Conservation (phyloP, 371 early-diverging fungal genomes). For the Thermomucor indicae-seudaticae region DNA sequence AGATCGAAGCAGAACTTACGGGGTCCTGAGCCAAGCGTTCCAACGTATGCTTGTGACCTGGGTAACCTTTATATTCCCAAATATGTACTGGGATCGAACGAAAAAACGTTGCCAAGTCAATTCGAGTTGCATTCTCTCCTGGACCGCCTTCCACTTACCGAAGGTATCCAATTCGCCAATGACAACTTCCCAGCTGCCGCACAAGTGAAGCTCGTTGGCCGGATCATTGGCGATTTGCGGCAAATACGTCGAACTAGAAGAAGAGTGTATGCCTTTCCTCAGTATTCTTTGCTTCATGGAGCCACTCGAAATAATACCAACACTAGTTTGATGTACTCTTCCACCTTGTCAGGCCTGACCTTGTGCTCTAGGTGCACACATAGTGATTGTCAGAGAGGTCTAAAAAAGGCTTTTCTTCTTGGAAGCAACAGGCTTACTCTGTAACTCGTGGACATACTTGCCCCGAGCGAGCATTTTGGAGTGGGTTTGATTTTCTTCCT, state of each 20-base stretch:
- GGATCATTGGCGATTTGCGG: constrained; percentile 73
- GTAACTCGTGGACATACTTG: constrained; percentile 86
- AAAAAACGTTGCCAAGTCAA: not conserved
- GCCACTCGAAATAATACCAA: constrained; percentile 23
- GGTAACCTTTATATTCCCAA: constrained; percentile 92
- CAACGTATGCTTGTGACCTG: constrained; percentile 65
- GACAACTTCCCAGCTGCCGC: constrained; percentile 84
- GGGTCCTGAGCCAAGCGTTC: constrained; percentile 51
- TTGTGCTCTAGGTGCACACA: constrained; percentile 55
- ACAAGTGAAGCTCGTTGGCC: constrained; percentile 69
- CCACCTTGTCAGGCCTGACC: constrained; percentile 80
- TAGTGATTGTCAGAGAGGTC: not conserved
- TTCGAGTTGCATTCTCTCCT: constrained; percentile 1
- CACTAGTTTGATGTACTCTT: constrained; percentile 76
- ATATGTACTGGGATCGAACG: constrained; percentile 62
- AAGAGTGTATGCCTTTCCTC: no score
- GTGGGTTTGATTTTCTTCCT: constrained; percentile 57
- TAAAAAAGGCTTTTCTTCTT: constrained; percentile 6
- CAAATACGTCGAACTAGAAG: constrained; percentile 59
- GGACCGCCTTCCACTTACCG: constrained; percentile 44
- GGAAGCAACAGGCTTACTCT: no score
- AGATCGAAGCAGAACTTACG: constrained; percentile 25
- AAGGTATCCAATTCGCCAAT: constrained; percentile 87
- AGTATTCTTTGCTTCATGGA: no score
- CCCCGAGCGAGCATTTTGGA: constrained; percentile 80